Conservation (phyloP, 345 rosid species). For the Euphorbia peplus region DNA sequence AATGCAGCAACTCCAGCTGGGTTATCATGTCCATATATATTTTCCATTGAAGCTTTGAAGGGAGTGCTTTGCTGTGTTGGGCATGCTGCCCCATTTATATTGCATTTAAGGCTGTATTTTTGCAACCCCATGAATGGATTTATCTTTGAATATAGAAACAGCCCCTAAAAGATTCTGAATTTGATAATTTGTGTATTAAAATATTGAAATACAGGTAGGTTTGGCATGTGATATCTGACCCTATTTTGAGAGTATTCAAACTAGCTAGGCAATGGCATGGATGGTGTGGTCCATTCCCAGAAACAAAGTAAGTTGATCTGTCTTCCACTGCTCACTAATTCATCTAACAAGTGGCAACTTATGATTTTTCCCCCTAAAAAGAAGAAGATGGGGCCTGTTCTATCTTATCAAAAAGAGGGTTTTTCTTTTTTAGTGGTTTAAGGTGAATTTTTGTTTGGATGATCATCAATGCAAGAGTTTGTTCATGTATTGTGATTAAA, state of each 20-base stretch:
- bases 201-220: not conserved
- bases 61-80: not conserved
- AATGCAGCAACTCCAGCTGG: slow-evolving; percentile 15
- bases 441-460: too few relatives aligned
- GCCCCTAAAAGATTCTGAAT: not conserved
- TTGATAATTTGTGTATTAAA: not conserved
- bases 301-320: not conserved
- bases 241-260: not conserved
- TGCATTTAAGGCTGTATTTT: not conserved
- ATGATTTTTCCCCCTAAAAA: not conserved
- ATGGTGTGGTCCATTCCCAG: not conserved
- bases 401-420: not conserved
- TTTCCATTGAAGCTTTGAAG: not conserved
- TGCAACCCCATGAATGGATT: not conserved
- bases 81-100: not conserved
- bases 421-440: too few relatives aligned
- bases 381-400: not conserved
- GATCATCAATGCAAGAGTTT: too few relatives aligned
- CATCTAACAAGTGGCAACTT: not conserved
- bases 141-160: slow-evolving; percentile 1
- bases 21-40: not conserved
- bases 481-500: too few relatives aligned
- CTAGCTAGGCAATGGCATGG: not conserved
- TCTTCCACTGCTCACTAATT: not conserved
- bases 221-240: not conserved